Evolutionary conservation across 805 yeast genomes (phyloP).

Genomic region (Hanseniaspora hatyaiensis): DNA sequence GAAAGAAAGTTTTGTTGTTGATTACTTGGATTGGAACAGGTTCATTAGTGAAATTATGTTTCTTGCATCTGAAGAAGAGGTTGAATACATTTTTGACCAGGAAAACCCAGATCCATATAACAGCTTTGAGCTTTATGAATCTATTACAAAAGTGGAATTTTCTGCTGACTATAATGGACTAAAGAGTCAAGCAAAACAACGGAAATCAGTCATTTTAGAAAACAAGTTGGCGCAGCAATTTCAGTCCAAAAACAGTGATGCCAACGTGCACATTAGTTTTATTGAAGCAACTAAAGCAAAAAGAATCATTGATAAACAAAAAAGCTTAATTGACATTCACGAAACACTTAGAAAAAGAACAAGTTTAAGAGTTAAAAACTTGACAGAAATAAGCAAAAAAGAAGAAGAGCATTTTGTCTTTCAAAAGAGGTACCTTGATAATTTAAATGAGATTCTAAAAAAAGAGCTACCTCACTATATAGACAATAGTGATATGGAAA

Average conservation of each 20-base stretch:
- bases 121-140: neutral
- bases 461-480: neutral
- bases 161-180: neutral
- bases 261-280: neutral
- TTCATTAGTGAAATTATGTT: neutral
- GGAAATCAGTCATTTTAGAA: neutral
- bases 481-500: neutral
- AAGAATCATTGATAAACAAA: neutral
- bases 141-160: slow-evolving; percentile 5
- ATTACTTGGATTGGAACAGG: neutral
- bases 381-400: slow-evolving; percentile 5
- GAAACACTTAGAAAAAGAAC: neutral
- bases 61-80: neutral
- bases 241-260: no score
- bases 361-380: slow-evolving; percentile 9
- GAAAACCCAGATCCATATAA: slow-evolving; percentile 15
- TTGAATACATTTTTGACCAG: neutral
- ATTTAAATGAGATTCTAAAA: neutral
- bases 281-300: neutral
- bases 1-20: slow-evolving; percentile 2
- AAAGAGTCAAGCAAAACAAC: neutral
- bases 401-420: neutral
- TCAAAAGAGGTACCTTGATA: neutral
- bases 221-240: no score
- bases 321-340: neutral